A percentile compares a stretch with the other conserved stretches of the same genome.
Conservation (phyloP, 208 protist species). For the Leishmania tarentolae region DNA sequence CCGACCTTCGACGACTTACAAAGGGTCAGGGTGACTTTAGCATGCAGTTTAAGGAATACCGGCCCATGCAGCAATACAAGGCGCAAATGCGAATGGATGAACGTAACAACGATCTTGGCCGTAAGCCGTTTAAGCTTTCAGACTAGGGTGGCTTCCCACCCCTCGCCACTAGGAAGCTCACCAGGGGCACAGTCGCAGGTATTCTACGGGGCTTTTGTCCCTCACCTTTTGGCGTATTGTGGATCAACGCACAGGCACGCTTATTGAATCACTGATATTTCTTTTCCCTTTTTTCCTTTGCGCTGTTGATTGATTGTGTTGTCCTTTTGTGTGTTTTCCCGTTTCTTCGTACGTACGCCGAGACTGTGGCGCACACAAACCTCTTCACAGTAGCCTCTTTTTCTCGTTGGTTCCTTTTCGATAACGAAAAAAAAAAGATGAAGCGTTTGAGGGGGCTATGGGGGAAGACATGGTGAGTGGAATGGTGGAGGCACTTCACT, state of each 20-base stretch:
- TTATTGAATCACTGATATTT: background rate
- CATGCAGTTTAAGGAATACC: conserved; percentile 94
- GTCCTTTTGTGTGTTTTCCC: background rate
- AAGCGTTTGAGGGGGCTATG: background rate
- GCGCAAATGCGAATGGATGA: conserved; percentile 91
- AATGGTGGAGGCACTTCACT: background rate
- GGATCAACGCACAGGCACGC: background rate
- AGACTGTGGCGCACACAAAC: background rate
- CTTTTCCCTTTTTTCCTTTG: background rate
- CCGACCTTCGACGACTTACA: conserved; percentile 89
- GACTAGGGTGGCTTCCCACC: conserved; percentile 29
- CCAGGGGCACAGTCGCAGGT: background rate
- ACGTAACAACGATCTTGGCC: conserved; percentile 84
- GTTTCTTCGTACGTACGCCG: background rate
- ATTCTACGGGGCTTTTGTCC: background rate
- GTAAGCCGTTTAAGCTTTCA: conserved; percentile 68
- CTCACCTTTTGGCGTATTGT: background rate
- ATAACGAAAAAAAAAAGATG: background rate
- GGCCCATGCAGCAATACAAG: conserved; percentile 89
- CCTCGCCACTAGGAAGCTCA: background rate
- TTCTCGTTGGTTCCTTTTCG: background rate
- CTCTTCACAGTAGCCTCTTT: background rate
- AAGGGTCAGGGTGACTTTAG: conserved; percentile 93
- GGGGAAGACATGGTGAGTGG: background rate
- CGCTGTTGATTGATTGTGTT: background rate